Percentiles rank a stretch among this genome's conserved stretches.
Conservation (phyloP, 129 eudicot species). For the Chrysanthemum makinoi region DNA sequence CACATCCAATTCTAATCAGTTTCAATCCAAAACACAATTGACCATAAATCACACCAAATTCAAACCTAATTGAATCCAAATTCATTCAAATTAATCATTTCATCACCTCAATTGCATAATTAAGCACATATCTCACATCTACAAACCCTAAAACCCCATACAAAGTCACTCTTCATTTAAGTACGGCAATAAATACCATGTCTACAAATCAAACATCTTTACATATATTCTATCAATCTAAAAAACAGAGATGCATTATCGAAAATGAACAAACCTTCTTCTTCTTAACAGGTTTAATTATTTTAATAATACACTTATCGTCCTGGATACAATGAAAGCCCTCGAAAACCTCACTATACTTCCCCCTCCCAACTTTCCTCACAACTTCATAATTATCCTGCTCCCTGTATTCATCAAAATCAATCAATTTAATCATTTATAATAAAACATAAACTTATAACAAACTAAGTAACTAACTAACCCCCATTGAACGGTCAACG, state of each 20-base stretch:
- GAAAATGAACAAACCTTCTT: conserved; percentile 47
- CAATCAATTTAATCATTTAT: not conserved
- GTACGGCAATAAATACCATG: no score
- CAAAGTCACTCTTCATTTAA: no score
- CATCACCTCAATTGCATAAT: conserved; percentile 9
- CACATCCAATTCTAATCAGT: not conserved
- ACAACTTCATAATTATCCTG: conserved; percentile 97
- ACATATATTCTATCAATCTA: not conserved
- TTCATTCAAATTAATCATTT: not conserved
- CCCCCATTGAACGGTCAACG: conserved; percentile 98
- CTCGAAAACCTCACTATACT: conserved; percentile 94
- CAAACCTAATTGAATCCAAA: not conserved
- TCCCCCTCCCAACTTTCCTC: conserved; percentile 97
- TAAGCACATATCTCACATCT: conserved; percentile 28
- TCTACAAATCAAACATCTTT: no score
- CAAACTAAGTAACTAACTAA: conserved; percentile 13
- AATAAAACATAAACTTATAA: not conserved
- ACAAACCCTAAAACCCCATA: conserved; percentile 5
- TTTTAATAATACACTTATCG: conserved; percentile 87
- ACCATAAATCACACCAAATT: conserved; percentile 1
- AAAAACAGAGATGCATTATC: not conserved
- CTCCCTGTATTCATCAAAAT: conserved; percentile 40
- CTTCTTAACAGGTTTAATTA: conserved; percentile 97
- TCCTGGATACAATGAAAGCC: conserved; percentile 75
- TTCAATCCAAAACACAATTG: conserved; percentile 9